Conservation (phyloP, 257 asterid genomes). For the Jacaranda mimosifolia region DNA sequence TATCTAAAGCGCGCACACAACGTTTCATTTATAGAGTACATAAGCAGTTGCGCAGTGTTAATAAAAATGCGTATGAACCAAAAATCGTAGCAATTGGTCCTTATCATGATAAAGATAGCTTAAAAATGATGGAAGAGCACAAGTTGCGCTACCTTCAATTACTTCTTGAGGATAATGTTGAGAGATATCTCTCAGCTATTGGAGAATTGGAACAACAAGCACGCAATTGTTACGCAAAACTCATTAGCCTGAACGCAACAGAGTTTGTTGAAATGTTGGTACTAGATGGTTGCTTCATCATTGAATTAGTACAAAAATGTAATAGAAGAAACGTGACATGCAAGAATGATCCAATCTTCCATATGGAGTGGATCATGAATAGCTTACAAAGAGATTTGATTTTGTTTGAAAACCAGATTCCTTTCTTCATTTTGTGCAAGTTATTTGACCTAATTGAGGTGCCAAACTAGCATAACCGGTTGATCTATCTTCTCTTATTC, state of each 20-base stretch:
- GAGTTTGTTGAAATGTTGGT: conserved; percentile 19
- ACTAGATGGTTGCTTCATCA: too few relatives aligned
- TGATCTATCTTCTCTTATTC: neutral
- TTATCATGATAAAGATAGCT: neutral
- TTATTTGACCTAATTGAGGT: conserved; percentile 11
- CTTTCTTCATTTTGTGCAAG: conserved; percentile 10
- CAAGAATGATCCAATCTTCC: neutral
- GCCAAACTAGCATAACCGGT: neutral
- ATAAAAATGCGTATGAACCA: neutral
- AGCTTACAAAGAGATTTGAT: neutral
- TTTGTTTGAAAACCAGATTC: conserved; percentile 29
- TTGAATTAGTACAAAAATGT: neutral
- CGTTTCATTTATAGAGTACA: conserved; percentile 11
- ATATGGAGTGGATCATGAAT: neutral
- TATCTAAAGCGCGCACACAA: neutral
- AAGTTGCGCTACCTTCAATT: neutral
- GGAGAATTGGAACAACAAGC: neutral
- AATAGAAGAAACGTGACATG: too few relatives aligned
- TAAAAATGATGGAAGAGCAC: conserved; percentile 3
- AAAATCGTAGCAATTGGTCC: neutral
- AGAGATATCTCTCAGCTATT: neutral
- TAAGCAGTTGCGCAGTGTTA: neutral
- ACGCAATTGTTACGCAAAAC: neutral
- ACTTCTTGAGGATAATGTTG: neutral
- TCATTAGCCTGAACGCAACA: neutral